Conservation (phyloP, 1,284 basidiomycete genomes). For the Xerocomus cyaneibrunnescens region DNA sequence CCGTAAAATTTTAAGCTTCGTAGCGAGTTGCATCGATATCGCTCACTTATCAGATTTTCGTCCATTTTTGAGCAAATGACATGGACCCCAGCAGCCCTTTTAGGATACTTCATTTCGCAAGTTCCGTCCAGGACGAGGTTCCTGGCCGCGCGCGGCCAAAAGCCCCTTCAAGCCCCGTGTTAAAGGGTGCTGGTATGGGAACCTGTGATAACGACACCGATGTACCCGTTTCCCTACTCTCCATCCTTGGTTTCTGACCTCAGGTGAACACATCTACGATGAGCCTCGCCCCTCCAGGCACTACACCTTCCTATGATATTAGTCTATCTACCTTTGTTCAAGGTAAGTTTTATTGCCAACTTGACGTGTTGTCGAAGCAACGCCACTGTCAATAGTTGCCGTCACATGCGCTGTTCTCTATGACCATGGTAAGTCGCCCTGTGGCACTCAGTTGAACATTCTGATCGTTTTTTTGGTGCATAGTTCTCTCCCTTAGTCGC, state of each 20-base stretch:
- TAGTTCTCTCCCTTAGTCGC: conserved; percentile 28
- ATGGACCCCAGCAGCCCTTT: conserved; percentile 1
- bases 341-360: conserved; percentile 12
- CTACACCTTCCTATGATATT: conserved; percentile 2
- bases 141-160: background rate
- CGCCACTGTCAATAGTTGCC: conserved; percentile 26
- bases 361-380: background rate
- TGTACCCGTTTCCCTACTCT: background rate
- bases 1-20: background rate
- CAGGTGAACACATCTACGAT: conserved; percentile 13
- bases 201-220: background rate
- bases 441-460: background rate
- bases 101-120: conserved; percentile 10
- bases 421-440: conserved; percentile 26
- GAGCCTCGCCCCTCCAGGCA: conserved; percentile 20
- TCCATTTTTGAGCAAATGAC: background rate
- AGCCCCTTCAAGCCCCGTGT: background rate
- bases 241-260: conserved; percentile 1
- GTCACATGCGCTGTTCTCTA: conserved; percentile 30
- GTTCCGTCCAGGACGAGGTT: conserved; percentile 2
- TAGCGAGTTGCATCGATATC: background rate
- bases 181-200: conserved; percentile 15
- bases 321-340: conserved; percentile 23
- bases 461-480: background rate
- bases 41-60: background rate